These are phyloP conservation scores for Wickerhamiella sergipiensis DNA, from an alignment of 805 yeast genomes.

Conservation along the genomic window DNA sequence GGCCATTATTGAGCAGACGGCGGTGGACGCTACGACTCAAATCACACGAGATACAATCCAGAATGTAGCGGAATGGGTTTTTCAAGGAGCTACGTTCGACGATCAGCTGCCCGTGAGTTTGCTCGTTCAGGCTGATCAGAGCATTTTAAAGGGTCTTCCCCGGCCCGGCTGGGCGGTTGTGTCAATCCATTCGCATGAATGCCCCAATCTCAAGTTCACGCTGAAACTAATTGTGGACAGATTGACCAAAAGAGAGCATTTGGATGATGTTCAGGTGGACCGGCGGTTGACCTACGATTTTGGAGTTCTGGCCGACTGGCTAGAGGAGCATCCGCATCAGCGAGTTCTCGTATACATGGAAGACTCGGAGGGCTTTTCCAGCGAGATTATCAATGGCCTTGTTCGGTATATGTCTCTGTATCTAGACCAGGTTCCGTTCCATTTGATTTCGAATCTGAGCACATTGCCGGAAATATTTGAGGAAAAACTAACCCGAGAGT, in stretches of 20 bases:
- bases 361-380: conserved; percentile 28
- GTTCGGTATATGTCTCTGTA: conserved; percentile 24
- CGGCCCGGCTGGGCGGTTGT: conserved; percentile 13
- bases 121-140: conserved; percentile 7
- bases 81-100: not conserved
- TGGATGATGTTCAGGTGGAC: conserved; percentile 16
- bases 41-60: not conserved
- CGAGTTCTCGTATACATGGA: conserved; percentile 23
- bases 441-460: conserved; percentile 24
- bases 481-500: conserved; percentile 21
- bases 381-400: conserved; percentile 19
- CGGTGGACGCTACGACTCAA: not conserved
- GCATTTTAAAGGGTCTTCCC: conserved; percentile 15
- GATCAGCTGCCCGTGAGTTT: conserved; percentile 1
- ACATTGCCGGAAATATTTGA: conserved; percentile 26
- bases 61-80: not conserved
- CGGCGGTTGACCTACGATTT: conserved; percentile 27
- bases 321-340: conserved; percentile 6
- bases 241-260: conserved; percentile 17
- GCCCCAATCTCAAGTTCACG: conserved; percentile 23
- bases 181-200: conserved; percentile 25
- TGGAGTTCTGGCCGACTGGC: conserved; percentile 25
- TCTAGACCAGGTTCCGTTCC: conserved; percentile 21
- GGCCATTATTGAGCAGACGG: not conserved
- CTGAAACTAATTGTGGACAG: conserved; percentile 23